phyloP scores from a whole-genome alignment of 1,139 yeast genomes.

The Petasospora fabianii region DNA sequence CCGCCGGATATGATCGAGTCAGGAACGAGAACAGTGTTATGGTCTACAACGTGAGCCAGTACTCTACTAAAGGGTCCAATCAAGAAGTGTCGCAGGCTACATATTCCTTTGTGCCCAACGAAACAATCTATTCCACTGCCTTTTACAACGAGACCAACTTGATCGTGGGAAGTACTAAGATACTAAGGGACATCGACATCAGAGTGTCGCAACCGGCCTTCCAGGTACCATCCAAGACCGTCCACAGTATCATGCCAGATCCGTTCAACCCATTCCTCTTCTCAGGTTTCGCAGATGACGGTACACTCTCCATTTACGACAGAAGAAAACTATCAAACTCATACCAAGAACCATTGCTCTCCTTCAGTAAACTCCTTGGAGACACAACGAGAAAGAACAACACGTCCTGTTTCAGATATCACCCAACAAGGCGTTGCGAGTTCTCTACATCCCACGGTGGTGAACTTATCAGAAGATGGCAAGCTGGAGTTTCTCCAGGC shows the following conservation, averaged over 20 bases:
- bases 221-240: conserved; percentile 74
- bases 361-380: conserved; percentile 63
- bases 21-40: conserved; percentile 69
- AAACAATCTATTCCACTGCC: conserved; percentile 63
- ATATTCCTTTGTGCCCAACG: conserved; percentile 65
- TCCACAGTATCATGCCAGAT: conserved; percentile 65
- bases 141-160: conserved; percentile 64
- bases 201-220: conserved; percentile 65
- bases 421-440: conserved; percentile 65
- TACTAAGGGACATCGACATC: conserved; percentile 73
- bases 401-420: conserved; percentile 67
- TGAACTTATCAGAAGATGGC: conserved; percentile 77
- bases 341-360: conserved; percentile 51
- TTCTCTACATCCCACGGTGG: conserved; percentile 80
- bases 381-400: conserved; percentile 60
- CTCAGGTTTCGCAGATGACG: conserved; percentile 78
- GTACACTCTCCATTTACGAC: conserved; percentile 85
- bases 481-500: conserved; percentile 59
- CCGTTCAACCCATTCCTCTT: conserved; percentile 63
- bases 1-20: conserved; percentile 77
- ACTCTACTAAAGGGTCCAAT: conserved; percentile 36
- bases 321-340: conserved; percentile 53
- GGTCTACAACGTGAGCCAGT: conserved; percentile 75
- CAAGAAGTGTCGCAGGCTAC: conserved; percentile 50
- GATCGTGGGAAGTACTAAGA: conserved; percentile 74